Evolutionary conservation across 2,329 filamentous ascomycete genomes (phyloP).

Genomic region (Hypoxylon rubiginosum): DNA sequence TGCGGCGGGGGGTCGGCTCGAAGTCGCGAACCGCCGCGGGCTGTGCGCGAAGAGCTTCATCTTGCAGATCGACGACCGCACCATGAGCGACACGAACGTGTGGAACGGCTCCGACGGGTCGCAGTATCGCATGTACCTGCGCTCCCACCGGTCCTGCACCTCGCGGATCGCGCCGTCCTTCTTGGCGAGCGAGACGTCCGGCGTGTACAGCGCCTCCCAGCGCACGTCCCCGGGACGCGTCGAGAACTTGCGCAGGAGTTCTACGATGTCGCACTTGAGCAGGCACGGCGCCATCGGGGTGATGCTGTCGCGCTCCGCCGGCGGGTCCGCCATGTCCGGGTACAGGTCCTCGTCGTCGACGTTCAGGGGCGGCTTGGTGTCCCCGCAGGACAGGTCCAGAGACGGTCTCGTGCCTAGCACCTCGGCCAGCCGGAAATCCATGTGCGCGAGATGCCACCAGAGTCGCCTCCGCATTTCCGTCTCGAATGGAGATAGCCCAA

Average conservation of each 20-base stretch:
- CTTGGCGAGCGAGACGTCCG: slow-evolving; percentile 27
- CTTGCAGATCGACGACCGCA: slow-evolving; percentile 43
- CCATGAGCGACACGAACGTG: slow-evolving; percentile 27
- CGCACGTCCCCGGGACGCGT: slow-evolving; percentile 33
- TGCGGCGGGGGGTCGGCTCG: slow-evolving; percentile 19
- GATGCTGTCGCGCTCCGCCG: slow-evolving; percentile 57
- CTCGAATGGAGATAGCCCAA: slow-evolving; percentile 62
- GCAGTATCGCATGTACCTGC: slow-evolving; percentile 54
- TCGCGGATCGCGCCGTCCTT: slow-evolving; percentile 51
- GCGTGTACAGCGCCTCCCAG: slow-evolving; percentile 34
- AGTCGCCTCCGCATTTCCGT: slow-evolving; percentile 65
- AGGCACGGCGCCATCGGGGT: slow-evolving; percentile 60
- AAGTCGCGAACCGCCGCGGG: slow-evolving; percentile 29
- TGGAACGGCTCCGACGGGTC: slow-evolving; percentile 50
- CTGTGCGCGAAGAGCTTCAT: slow-evolving; percentile 42
- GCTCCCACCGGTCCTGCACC: slow-evolving; percentile 53
- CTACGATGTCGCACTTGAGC: slow-evolving; percentile 59
- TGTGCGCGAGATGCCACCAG: slow-evolving; percentile 63
- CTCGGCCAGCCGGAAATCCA: slow-evolving; percentile 63
- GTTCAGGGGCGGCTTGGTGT: slow-evolving; percentile 57
- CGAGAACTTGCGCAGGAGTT: slow-evolving; percentile 57
- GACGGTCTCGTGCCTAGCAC: slow-evolving; percentile 61
- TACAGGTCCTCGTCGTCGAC: slow-evolving; percentile 65
- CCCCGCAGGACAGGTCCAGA: slow-evolving; percentile 19
- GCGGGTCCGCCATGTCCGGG: slow-evolving; percentile 59